Conservation (phyloP, 345 rosid species). For the Triadica sebifera region DNA sequence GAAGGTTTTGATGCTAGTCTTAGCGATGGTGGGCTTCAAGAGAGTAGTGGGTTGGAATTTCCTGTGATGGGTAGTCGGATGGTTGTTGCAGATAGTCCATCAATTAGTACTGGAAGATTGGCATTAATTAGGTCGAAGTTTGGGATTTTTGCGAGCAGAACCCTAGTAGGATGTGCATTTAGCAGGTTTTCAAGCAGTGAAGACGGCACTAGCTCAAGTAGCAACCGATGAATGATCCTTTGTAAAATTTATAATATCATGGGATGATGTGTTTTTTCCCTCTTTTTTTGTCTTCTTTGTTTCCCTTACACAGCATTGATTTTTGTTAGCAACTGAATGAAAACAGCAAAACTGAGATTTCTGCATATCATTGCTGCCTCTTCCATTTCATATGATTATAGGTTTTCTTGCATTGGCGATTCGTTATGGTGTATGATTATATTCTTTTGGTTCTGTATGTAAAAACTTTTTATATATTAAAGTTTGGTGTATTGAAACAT, state of each 20-base stretch:
- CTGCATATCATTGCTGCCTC: background rate
- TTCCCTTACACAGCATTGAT: background rate
- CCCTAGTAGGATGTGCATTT: constrained; percentile 50
- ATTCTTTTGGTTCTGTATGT: background rate
- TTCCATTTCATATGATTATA: background rate
- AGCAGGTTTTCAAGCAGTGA: constrained; percentile 54
- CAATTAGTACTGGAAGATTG: constrained; percentile 49
- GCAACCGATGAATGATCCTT: constrained; percentile 31
- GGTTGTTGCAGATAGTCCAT: constrained; percentile 33
- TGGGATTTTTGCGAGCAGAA: constrained; percentile 56
- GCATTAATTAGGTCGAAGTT: constrained; percentile 48
- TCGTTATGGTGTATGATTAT: background rate
- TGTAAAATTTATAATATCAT: background rate
- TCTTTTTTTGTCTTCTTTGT: background rate
- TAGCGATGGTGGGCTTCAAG: constrained; percentile 44
- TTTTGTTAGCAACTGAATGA: constrained; percentile 1
- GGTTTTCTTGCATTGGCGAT: background rate
- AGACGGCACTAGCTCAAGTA: constrained; percentile 21
- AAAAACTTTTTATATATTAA: no score
- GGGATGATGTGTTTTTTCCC: background rate
- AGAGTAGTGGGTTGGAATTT: constrained; percentile 39
- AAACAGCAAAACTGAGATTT: background rate
- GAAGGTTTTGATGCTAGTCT: constrained; percentile 35
- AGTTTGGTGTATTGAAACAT: no score
- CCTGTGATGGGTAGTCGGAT: constrained; percentile 25